Evolutionary conservation across 192 early-diverging fungal species (phyloP), one percentile per base, ranked within the genome.

Genomic region (Entomortierella beljakovae): DNA sequence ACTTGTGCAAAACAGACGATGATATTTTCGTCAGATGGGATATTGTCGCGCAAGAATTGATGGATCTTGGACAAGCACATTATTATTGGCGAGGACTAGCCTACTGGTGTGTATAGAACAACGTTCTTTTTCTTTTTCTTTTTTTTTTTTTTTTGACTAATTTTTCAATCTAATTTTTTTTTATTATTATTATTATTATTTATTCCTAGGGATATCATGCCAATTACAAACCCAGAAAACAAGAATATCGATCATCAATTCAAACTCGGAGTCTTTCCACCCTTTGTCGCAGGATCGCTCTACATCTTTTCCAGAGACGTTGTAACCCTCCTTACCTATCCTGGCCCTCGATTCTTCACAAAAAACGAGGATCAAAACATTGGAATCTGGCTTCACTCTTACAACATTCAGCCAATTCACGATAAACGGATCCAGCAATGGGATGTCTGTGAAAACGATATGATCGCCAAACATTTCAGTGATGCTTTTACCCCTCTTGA

Each of bases 11-110:
- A 71, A 87, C 88, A 4, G 83, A 89, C 52, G 88, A 89, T 48
- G 88, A 89, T 61, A 85, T 89, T 18, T 89, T 89, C 70, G 81
- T 89, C 34, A 76, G 88, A 22, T 86, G 85, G 86, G 88, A 89
- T 61, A 83, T 81, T 18, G 71, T 89, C 34, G 59, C 71, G 16
- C 59, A 68, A 16, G 88, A 89, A 61, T 54, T 89, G 26, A 62
- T 68, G 35, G 60, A 71, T 1, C 57, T 84, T 11, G 88, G 88
- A 20, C 64, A 79, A 8, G 71, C 84, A 29, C 76, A 72, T 40
- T 83, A 84, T 54, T 89, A 87, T 34, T 89, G 88, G 88, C 79
- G 80, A 59, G 88, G 86, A 5, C 67, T 89, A 1, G 82, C 68
- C 0, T 89, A 87, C 67, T 89, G 88, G 88, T 87, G 84, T 3